Evolutionary conservation across 23 red algal species (phyloP), one percentile per base, ranked within the genome.

Genomic region (Agarophyton chilense): DNA sequence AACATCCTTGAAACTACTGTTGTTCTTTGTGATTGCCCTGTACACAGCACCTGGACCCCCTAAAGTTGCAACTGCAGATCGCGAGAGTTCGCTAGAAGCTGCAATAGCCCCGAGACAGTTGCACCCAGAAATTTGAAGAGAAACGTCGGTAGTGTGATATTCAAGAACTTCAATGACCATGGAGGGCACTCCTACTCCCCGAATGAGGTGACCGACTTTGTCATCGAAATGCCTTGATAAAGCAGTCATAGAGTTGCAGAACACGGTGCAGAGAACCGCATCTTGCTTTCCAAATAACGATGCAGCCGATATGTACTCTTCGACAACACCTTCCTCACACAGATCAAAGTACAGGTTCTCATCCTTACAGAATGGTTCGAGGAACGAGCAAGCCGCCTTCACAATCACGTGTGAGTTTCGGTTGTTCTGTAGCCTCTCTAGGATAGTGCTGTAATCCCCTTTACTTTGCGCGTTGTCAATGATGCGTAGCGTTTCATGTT

Each of bases 251-350:
- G 85, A 89, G 14, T 77, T 78, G 72, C 85, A 89, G 52, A 77
- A 89, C 31, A 56, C 56, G 29, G 53, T 72, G 35, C 71, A 77
- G 17, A 89, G 43, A 16, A n/a, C 85, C 47, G 52, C 13, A 61
- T 89, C 85, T 31, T 78, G 31, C 54, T 64, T 63, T 22, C 85
- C 85, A 22, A 64, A 65, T 4, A 77, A 25, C 22, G 67, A 39
- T 19, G 71, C 85, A 40, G 50, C 80, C 17, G 85, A 89, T 43
- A 89, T 63, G 16, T 61, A 71, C 42, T 78, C 85, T 56, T 89
- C 85, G 61, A 89, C 60, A 63, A 68, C 85, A 56, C 85, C 85
- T 44, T 79, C 85, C 35, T 88, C 85, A 45, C 85, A 89, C 3
- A 89, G 17, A 61, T 89, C 85, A 66, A 78, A 78, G 68, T 89